These are phyloP conservation scores for Coemansia sp. DNA, from an alignment of 192 early-diverging fungal genomes.

Conservation along the genomic window DNA sequence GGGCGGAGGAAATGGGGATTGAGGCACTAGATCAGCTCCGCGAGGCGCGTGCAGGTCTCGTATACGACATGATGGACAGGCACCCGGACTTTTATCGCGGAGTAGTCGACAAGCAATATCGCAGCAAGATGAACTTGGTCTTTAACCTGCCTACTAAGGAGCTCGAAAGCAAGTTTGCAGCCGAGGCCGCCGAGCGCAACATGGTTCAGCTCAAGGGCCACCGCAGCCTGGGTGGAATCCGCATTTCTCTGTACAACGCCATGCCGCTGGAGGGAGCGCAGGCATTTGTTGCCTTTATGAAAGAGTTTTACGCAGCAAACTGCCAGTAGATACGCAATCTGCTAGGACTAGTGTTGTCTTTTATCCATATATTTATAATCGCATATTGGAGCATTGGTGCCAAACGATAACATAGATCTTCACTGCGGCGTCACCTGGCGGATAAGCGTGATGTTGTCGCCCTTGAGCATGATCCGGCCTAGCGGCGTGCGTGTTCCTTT, in stretches of 20 bases:
- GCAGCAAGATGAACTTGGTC: conserved; percentile 92
- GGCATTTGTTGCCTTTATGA: conserved; percentile 78
- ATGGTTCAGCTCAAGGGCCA: conserved; percentile 96
- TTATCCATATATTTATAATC: not conserved
- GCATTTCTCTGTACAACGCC: conserved; percentile 95
- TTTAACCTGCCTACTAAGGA: conserved; percentile 70
- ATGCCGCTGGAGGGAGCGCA: conserved; percentile 84
- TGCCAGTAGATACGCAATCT: not conserved
- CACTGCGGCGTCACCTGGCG: conserved; percentile 40
- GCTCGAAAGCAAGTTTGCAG: conserved; percentile 82
- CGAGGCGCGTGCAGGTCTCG: conserved; percentile 65
- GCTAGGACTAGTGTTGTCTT: not conserved
- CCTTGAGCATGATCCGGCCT: conserved; percentile 93
- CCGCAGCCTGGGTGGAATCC: conserved; percentile 91
- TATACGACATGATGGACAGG: conserved; percentile 69
- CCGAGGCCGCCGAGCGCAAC: conserved; percentile 73
- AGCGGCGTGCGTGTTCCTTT: conserved; percentile 74
- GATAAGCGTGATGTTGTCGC: conserved; percentile 96
- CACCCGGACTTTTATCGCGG: conserved; percentile 71
- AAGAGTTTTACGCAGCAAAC: conserved; percentile 69
- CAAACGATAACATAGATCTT: not conserved
- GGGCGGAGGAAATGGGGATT: conserved; percentile 70
- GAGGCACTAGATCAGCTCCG: conserved; percentile 69
- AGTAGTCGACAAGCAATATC: conserved; percentile 63
- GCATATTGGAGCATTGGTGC: not conserved